Conservation (phyloP, 2,329 filamentous ascomycete genomes). For the Coleophoma eucalyptorum region DNA sequence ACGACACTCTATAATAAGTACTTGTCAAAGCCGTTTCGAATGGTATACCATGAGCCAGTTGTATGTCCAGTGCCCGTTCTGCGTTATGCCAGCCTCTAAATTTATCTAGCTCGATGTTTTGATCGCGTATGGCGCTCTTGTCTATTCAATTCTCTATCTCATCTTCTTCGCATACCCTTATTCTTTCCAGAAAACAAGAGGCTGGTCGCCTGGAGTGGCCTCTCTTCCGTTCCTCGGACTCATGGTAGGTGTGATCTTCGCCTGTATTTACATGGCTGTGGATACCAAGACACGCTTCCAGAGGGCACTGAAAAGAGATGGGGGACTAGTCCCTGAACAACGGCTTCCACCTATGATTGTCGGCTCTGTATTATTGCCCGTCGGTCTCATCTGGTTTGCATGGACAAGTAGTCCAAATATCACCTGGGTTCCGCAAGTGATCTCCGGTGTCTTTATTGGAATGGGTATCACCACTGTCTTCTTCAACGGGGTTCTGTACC, state of each 20-base stretch:
- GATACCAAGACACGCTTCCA: constrained; percentile 29
- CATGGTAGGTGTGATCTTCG: constrained; percentile 29
- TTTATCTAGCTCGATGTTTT: no score
- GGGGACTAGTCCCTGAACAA: constrained; percentile 34
- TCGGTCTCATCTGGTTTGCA: constrained; percentile 63
- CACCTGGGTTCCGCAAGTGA: constrained; percentile 39
- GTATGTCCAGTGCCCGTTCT: no score
- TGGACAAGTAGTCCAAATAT: constrained; percentile 52
- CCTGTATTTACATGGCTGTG: constrained; percentile 19
- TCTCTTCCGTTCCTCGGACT: constrained; percentile 38
- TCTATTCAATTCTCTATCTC: constrained; percentile 27
- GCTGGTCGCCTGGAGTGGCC: constrained; percentile 31
- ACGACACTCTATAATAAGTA: no score
- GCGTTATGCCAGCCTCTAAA: no score
- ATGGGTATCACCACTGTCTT: neutral
- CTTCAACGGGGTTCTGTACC: neutral
- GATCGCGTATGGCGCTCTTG: constrained; percentile 15
- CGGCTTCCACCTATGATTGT: constrained; percentile 57
- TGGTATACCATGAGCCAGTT: no score
- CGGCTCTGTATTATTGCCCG: constrained; percentile 56
- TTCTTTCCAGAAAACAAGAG: constrained; percentile 35
- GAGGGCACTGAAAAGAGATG: constrained; percentile 20
- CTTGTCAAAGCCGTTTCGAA: no score
- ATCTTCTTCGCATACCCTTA: constrained; percentile 44
- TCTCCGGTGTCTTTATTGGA: constrained; percentile 25